Base-by-base conservation (phyloP, 1,139 yeast genomes). In the Blastobotrys persicus region DNA sequence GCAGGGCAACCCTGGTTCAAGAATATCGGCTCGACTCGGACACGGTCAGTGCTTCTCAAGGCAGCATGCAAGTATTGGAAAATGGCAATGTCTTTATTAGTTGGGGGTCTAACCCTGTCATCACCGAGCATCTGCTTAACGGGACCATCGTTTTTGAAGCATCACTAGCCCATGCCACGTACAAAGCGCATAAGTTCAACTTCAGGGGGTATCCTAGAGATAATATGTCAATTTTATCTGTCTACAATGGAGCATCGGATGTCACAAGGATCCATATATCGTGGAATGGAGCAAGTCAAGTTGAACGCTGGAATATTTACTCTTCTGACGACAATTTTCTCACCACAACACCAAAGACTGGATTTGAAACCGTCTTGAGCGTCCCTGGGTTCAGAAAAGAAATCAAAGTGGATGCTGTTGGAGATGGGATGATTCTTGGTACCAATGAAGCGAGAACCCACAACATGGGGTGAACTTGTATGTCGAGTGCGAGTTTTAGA, bases 51-150 rank as follows among this genome's bases (percentile, higher is more conserved):
- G 31, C 31, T 2, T 71, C 75, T 1, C 75, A 71, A 55, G 74
- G 75, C 0, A 68, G 72, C 11, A 61, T 70, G 1, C 75, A 71
- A 50, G 63, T 70, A 1, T 58, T 71, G 37, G 63, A 64, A 12
- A 62, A 69, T 47, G 73, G 73, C 5, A 64, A 71, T 46, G 73
- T 68, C 16, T 49, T 72, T 31, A 72, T 70, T 9, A 67, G 67
- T 47, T 72, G 75, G 74, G 76, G 75, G 1, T 66, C 73, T 5
- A 66, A 60, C 28, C 74, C 74, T 18, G 71, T 72, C 2, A 61
- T 72, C 4, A 69, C 75, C 6, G 74, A 72, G 49, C 69, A 59
- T 46, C 59, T 64, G 48, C 43, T 51, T 6, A 53, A 66, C 1
- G 73, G 67, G 3, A 57, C 63, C n/a, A 55, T 67, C 5, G 58